Conservation (phyloP, 805 yeast genomes). For the Candida golubevii region DNA sequence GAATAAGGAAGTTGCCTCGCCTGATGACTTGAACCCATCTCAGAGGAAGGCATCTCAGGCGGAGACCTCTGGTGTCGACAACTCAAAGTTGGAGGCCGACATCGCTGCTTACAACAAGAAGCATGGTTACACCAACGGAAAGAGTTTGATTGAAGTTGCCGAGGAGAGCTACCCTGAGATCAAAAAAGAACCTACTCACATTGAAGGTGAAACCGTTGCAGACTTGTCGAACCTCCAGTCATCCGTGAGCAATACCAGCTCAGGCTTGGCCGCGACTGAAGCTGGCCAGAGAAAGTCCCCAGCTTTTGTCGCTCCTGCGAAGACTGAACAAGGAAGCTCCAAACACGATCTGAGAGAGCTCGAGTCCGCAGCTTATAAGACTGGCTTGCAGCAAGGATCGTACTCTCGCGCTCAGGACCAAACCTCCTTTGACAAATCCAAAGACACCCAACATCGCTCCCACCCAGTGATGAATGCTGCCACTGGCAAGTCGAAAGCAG, state of each 20-base stretch:
- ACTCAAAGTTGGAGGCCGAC: conserved; percentile 20
- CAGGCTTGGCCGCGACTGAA: conserved; percentile 8
- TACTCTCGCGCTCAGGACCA: too few relatives aligned
- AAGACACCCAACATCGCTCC: too few relatives aligned
- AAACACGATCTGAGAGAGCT: neutral
- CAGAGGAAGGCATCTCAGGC: conserved; percentile 1
- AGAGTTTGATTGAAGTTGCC: conserved; percentile 27
- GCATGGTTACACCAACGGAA: conserved; percentile 21
- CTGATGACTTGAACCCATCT: conserved; percentile 6
- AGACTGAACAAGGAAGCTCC: neutral
- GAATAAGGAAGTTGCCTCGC: neutral
- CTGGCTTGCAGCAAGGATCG: neutral
- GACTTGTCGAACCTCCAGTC: conserved; percentile 5
- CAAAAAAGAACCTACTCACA: conserved; percentile 17
- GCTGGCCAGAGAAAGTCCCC: conserved; percentile 1
- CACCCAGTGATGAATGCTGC: conserved; percentile 1
- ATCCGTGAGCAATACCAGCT: conserved; percentile 2
- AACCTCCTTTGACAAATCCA: too few relatives aligned
- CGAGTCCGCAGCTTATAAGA: neutral
- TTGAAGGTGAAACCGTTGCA: conserved; percentile 2
- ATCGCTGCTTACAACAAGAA: conserved; percentile 26
- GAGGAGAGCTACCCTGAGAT: conserved; percentile 19
- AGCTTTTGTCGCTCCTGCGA: neutral
- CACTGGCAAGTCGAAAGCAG: conserved; percentile 1
- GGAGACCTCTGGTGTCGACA: conserved; percentile 9